A percentile compares a stretch with the other conserved stretches of the same genome.
Evolutionary conservation across 805 yeast species (phyloP).

Genomic region (Geotrichum ghanense): DNA sequence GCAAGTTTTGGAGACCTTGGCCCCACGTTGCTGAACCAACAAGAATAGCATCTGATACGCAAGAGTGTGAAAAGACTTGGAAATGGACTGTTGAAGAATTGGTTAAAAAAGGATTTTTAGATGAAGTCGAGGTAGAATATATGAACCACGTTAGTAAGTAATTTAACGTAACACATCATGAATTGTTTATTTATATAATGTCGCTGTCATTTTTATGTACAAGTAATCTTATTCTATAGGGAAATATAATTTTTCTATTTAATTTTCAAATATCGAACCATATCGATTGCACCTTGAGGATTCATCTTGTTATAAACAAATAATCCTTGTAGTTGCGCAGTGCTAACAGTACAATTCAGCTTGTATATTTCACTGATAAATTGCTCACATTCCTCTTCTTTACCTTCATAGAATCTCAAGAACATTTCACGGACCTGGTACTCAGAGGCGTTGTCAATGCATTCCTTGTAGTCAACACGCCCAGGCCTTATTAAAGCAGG

Average conservation of each 20-base stretch:
- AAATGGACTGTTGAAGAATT: not conserved
- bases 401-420: constrained; percentile 63
- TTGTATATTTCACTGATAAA: constrained; percentile 35
- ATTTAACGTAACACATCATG: no score
- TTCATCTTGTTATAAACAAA: constrained; percentile 85
- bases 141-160: not conserved
- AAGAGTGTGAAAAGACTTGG: not conserved
- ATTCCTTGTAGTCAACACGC: constrained; percentile 73
- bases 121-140: not conserved
- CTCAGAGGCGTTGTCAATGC: constrained; percentile 78
- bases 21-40: not conserved
- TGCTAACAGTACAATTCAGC: constrained; percentile 53
- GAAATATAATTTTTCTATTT: no score
- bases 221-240: no score
- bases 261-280: constrained; percentile 30
- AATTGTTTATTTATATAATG: no score
- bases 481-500: constrained; percentile 94
- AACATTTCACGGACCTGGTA: constrained; percentile 79
- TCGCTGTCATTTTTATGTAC: no score
- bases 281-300: constrained; percentile 62
- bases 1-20: constrained; percentile 37
- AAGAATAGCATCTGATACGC: not conserved
- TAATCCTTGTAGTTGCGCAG: constrained; percentile 92
- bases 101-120: not conserved
- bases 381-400: constrained; percentile 43